These are phyloP conservation scores for Aspergillus oerlinghausenensis DNA, from an alignment of 2,329 filamentous ascomycete species.

Conservation along the genomic window DNA sequence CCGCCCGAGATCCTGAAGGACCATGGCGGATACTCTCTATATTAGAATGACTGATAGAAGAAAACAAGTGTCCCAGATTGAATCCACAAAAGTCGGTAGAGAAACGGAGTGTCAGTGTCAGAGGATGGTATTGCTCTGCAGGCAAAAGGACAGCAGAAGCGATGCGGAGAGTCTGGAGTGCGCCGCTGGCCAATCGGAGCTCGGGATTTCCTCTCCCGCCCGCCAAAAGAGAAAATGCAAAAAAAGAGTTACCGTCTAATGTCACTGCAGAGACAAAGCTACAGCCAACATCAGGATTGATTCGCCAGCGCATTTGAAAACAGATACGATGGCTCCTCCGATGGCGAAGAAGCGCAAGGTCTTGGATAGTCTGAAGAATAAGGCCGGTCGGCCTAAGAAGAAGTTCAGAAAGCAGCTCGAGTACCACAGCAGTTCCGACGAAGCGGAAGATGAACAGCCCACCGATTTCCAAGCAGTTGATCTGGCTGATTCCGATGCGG, in stretches of 20 bases:
- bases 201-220: slow-evolving; percentile 23
- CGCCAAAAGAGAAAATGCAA: slow-evolving; percentile 24
- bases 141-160: slow-evolving; percentile 19
- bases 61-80: slow-evolving; percentile 7
- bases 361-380: slow-evolving; percentile 54
- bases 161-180: slow-evolving; percentile 22
- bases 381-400: slow-evolving; percentile 49
- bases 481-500: slow-evolving; percentile 45
- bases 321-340: slow-evolving; percentile 34
- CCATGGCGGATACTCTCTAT: slow-evolving; percentile 57
- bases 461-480: slow-evolving; percentile 48
- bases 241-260: slow-evolving; percentile 10
- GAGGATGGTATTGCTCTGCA: not conserved
- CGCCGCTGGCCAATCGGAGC: slow-evolving; percentile 27
- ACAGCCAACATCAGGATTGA: slow-evolving; percentile 2
- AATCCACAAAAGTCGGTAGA: not conserved
- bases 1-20: slow-evolving; percentile 97
- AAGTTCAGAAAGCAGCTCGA: slow-evolving; percentile 59
- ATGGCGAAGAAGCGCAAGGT: slow-evolving; percentile 53
- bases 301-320: not conserved
- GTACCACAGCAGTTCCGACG: slow-evolving; percentile 61
- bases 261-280: not conserved
- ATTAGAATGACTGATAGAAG: not conserved
- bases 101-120: not conserved
- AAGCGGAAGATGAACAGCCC: slow-evolving; percentile 46